phyloP scores from a whole-genome alignment of 805 yeast genomes.

The Pichia rugopelliculosa region DNA sequence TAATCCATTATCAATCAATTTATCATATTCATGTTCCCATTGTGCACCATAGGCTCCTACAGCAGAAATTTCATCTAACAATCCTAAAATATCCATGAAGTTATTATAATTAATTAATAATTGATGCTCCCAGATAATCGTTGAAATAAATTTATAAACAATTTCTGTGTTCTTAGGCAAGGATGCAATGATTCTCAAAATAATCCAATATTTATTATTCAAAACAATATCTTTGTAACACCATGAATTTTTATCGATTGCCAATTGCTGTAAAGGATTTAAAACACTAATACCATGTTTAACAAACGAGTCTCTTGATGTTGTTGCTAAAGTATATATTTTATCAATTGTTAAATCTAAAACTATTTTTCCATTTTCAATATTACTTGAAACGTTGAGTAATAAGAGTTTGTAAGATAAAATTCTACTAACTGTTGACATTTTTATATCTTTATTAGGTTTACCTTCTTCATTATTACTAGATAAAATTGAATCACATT shows the following conservation, averaged over 20 bases:
- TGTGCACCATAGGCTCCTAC: slow-evolving; percentile 75
- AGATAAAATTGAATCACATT: slow-evolving; percentile 18
- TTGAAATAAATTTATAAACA: slow-evolving; percentile 42
- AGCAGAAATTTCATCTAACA: slow-evolving; percentile 73
- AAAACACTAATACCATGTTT: slow-evolving; percentile 39
- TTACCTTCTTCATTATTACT: slow-evolving; percentile 4
- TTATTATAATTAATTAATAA: slow-evolving; percentile 39
- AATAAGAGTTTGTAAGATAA: slow-evolving; percentile 46
- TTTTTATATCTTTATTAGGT: slow-evolving; percentile 21
- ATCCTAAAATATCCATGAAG: slow-evolving; percentile 59
- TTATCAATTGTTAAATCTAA: slow-evolving; percentile 22
- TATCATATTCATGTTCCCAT: slow-evolving; percentile 59
- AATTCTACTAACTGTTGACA: slow-evolving; percentile 31
- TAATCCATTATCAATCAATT: slow-evolving; percentile 36
- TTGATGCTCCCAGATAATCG: slow-evolving; percentile 28
- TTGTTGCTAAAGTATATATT: slow-evolving; percentile 17
- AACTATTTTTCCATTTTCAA: slow-evolving; percentile 14
- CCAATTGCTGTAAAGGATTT: slow-evolving; percentile 43
- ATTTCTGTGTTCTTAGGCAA: slow-evolving; percentile 33
- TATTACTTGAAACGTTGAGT: slow-evolving; percentile 34
- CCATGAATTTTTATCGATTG: slow-evolving; percentile 38
- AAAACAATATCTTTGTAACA: slow-evolving; percentile 30
- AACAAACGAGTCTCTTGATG: slow-evolving; percentile 34
- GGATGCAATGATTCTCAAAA: slow-evolving; percentile 39
- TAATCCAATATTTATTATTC: slow-evolving; percentile 41